Evolutionary conservation across 768 basidiomycete genomes (phyloP).

Genomic region (Tubosaeta brunneosetosa): DNA sequence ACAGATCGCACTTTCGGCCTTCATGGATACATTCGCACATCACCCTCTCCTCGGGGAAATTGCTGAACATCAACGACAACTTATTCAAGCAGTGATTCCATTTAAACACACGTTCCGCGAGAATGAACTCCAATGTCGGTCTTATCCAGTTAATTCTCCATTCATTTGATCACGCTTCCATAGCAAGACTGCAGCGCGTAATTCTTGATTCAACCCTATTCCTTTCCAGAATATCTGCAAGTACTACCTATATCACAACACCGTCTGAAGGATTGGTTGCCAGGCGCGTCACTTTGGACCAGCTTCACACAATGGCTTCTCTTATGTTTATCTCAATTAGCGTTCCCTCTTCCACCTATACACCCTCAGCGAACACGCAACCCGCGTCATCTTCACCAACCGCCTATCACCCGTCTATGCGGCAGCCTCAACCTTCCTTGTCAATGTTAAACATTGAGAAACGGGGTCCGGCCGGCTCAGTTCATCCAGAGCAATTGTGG

Average conservation of each 20-base stretch:
- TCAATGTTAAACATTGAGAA: not conserved
- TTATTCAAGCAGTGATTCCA: constrained; percentile 20
- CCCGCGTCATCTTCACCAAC: not conserved
- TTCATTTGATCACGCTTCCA: not conserved
- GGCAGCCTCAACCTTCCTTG: not conserved
- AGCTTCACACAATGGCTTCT: constrained; percentile 2
- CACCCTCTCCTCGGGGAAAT: not conserved
- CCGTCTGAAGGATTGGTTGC: not conserved
- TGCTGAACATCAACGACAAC: constrained; percentile 11
- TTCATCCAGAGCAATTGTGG: not conserved
- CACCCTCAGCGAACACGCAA: not conserved
- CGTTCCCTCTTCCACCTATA: not conserved
- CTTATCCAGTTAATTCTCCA: not conserved
- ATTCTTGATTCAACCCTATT: constrained; percentile 5
- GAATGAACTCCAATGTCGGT: constrained; percentile 20
- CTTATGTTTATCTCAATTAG: constrained; percentile 1
- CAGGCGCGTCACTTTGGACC: constrained; percentile 12
- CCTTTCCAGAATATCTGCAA: not conserved
- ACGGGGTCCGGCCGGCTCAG: not conserved
- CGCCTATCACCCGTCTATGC: not conserved
- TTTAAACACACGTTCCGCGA: constrained; percentile 21
- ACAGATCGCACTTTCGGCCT: constrained; percentile 21
- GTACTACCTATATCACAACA: not conserved
- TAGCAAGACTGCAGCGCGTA: constrained; percentile 21
- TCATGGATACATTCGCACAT: constrained; percentile 10